Conservation (phyloP, 305 asterid genomes). For the Fraxinus ornus region DNA sequence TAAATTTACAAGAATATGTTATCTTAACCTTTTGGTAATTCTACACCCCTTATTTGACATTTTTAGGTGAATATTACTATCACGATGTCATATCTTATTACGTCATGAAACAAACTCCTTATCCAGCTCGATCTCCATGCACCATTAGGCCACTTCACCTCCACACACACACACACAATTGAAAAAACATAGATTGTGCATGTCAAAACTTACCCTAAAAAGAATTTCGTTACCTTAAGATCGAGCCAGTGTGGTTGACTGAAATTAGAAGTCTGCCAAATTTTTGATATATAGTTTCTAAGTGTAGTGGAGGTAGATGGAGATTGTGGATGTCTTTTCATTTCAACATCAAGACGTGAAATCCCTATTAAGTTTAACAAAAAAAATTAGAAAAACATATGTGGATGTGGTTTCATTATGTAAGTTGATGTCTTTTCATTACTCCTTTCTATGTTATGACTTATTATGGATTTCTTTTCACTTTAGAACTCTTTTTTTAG, state of each 20-base stretch:
- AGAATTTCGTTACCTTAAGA: too few species aligned
- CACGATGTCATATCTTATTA: too few species aligned
- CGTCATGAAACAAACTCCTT: too few species aligned
- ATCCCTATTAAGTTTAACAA: conserved; percentile 13
- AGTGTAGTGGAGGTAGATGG: not conserved
- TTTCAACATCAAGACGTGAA: conserved; percentile 29
- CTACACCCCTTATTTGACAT: too few species aligned
- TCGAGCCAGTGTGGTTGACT: conserved; percentile 9
- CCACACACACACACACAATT: too few species aligned
- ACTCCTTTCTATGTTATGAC: conserved; percentile 26
- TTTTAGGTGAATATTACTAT: too few species aligned
- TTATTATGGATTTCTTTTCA: conserved; percentile 12
- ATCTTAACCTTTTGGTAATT: too few species aligned
- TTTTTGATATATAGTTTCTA: not conserved
- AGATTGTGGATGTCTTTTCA: conserved; percentile 28
- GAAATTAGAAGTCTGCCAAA: not conserved
- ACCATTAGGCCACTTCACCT: too few species aligned
- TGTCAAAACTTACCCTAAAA: too few species aligned
- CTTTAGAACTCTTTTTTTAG: not conserved
- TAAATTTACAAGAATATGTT: too few species aligned
- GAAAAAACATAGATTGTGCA: not conserved
- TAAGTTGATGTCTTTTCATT: conserved; percentile 13
- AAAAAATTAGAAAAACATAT: conserved; percentile 2
- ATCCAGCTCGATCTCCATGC: too few species aligned
- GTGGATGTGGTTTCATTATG: conserved; percentile 13